Conservation (phyloP, 2,329 filamentous ascomycete genomes). For the Beauveria scarabaeidicola region DNA sequence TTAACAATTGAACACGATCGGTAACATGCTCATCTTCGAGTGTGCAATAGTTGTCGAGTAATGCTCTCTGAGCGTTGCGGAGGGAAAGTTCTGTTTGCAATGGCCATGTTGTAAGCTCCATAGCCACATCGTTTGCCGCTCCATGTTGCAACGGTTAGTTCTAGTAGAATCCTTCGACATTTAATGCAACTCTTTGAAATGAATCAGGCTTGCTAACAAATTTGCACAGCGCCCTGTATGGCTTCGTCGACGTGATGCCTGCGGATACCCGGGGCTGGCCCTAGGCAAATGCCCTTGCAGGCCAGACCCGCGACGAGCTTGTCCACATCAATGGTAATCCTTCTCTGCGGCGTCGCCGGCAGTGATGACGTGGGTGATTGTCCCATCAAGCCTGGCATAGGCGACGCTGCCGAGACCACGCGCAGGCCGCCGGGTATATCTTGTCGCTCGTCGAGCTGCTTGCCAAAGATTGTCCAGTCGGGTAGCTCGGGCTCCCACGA, state of each 20-base stretch:
- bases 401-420: background rate
- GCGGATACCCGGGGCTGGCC: slow-evolving; percentile 9
- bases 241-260: slow-evolving; percentile 9
- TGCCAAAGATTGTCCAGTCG: slow-evolving; percentile 11
- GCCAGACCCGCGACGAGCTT: slow-evolving; percentile 2
- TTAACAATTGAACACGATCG: background rate
- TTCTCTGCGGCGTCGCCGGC: background rate
- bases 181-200: no score
- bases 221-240: slow-evolving; percentile 8
- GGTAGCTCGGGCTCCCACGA: slow-evolving; percentile 8
- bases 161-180: no score
- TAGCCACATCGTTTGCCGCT: no score
- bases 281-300: background rate
- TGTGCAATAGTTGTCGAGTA: background rate
- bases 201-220: background rate
- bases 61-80: background rate
- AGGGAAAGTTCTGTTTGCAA: background rate
- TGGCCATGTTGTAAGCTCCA: no score
- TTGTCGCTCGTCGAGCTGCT: slow-evolving; percentile 2
- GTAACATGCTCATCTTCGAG: background rate
- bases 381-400: background rate
- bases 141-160: no score
- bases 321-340: slow-evolving; percentile 6
- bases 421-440: slow-evolving; percentile 2
- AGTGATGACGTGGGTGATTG: background rate